Conservation (phyloP, 2,329 filamentous ascomycete genomes). For the Colletotrichum sp. region DNA sequence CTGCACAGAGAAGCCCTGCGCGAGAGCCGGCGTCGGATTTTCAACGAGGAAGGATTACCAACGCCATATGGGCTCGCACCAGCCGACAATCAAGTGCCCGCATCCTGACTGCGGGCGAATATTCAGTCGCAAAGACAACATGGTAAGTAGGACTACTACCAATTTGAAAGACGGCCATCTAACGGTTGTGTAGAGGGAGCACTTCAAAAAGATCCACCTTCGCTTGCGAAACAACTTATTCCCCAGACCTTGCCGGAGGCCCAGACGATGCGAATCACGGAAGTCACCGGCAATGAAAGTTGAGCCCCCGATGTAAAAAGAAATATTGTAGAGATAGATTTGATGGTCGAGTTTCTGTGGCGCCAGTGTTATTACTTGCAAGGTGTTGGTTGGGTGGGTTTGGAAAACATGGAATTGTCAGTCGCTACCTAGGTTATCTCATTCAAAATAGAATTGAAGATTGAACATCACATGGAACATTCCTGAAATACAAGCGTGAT, state of each 20-base stretch:
- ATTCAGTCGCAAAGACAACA: constrained; percentile 8
- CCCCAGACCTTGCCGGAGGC: not conserved
- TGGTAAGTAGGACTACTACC: not conserved
- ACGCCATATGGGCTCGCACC: constrained; percentile 6
- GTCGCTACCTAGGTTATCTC: not conserved
- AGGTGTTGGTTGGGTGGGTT: not conserved
- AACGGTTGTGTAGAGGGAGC: not conserved
- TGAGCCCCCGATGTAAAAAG: not conserved
- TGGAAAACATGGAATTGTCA: not conserved
- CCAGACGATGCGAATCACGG: not conserved
- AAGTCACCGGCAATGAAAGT: not conserved
- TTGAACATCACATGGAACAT: not conserved
- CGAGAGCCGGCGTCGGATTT: not conserved
- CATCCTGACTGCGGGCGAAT: constrained; percentile 2
- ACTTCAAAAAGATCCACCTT: constrained; percentile 6
- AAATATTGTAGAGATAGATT: not conserved
- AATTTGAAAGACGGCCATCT: not conserved
- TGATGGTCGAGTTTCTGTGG: not conserved
- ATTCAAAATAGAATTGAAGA: not conserved
- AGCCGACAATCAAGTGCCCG: not conserved
- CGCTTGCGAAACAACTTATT: not conserved
- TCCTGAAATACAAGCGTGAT: accelerated
- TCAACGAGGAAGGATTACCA: constrained; percentile 5
- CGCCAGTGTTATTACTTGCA: not conserved
- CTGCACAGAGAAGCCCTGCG: constrained; percentile 4